A percentile compares a stretch with the other conserved stretches of the same genome.
These are phyloP conservation scores for Wallacemonas rigidus DNA, from an alignment of 208 protist genomes.

Conservation along the genomic window DNA sequence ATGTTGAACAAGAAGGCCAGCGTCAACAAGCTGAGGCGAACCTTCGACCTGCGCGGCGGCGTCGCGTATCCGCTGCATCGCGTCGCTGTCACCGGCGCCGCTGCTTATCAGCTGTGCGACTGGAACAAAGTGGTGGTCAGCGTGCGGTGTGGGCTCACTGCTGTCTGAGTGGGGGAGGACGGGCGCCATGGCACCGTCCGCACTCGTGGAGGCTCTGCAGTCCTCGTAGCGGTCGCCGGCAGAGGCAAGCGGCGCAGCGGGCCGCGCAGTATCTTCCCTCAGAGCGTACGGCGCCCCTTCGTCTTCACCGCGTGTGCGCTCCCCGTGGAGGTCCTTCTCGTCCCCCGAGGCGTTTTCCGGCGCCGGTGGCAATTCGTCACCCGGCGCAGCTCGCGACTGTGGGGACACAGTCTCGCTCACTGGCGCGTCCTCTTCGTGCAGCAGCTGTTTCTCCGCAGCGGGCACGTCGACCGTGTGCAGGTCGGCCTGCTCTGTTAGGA, in stretches of 20 bases:
- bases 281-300: too few relatives aligned
- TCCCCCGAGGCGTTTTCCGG: too few relatives aligned
- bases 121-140: not conserved
- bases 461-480: not conserved
- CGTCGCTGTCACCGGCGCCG: not conserved
- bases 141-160: not conserved
- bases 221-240: not conserved
- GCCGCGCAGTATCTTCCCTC: too few relatives aligned
- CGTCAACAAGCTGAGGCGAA: not conserved
- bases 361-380: too few relatives aligned
- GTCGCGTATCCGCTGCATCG: not conserved
- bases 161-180: not conserved
- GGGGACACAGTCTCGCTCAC: too few relatives aligned
- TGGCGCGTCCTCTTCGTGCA: too few relatives aligned
- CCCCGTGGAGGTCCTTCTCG: too few relatives aligned
- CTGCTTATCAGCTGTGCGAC: not conserved
- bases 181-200: not conserved
- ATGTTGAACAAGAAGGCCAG: not conserved
- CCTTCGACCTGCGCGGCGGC: not conserved
- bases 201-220: not conserved
- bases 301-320: too few relatives aligned
- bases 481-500: conserved; percentile 30
- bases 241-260: not conserved
- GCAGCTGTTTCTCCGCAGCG: too few relatives aligned
- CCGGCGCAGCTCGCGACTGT: too few relatives aligned